Percentiles rank a stretch among this genome's conserved stretches.
Conservation (phyloP, 1,284 basidiomycete genomes). For the Wallemia ichthyophaga region DNA sequence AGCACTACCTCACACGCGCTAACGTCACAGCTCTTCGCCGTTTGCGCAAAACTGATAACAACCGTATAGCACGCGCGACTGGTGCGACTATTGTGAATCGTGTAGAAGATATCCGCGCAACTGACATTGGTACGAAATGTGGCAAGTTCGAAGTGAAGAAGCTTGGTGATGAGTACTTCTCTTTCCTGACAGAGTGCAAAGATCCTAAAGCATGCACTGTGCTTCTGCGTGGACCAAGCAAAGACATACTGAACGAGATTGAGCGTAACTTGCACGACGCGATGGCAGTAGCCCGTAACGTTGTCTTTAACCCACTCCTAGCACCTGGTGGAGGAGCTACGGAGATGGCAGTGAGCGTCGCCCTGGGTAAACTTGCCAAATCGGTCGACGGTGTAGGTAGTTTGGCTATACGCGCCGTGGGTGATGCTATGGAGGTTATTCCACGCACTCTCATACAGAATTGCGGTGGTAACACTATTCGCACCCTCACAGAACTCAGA, state of each 20-base stretch:
- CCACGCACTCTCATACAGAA: conserved; percentile 88
- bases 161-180: conserved; percentile 96
- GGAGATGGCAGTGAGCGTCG: conserved; percentile 88
- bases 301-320: conserved; percentile 74
- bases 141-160: conserved; percentile 91
- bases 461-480: conserved; percentile 75
- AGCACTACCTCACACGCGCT: conserved; percentile 65
- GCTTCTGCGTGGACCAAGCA: conserved; percentile 86
- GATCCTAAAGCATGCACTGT: conserved; percentile 96
- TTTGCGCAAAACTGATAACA: conserved; percentile 94
- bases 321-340: conserved; percentile 87
- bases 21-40: conserved; percentile 76
- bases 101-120: conserved; percentile 71
- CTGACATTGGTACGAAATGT: conserved; percentile 71
- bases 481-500: conserved; percentile 66
- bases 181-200: conserved; percentile 73
- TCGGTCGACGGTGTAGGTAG: conserved; percentile 55
- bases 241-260: conserved; percentile 93
- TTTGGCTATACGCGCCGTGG: conserved; percentile 69
- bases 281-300: conserved; percentile 88
- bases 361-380: conserved; percentile 53
- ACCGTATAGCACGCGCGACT: conserved; percentile 80
- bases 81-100: conserved; percentile 94
- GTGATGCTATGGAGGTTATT: conserved; percentile 91
- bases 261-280: conserved; percentile 93